Base-by-base conservation (phyloP, 768 basidiomycete genomes). In the Suillus subluteus region DNA sequence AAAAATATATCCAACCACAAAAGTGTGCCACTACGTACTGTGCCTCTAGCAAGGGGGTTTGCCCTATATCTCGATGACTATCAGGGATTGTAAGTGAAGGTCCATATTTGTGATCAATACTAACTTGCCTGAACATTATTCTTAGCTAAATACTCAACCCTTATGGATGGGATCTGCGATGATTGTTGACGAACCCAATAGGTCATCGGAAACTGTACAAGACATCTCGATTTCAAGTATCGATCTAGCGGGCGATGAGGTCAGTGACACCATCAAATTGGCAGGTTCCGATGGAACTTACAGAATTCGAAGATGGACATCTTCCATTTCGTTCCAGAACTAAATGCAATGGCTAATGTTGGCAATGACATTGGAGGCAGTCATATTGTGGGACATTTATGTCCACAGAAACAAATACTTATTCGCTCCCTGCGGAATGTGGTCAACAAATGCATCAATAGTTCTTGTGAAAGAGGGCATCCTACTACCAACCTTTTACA, bases 41-140 rank as follows among this genome's bases (percentile, higher is more conserved):
- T 46, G n/a, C n/a, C 46, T 48, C n/a, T 48, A n/a, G n/a, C 46
- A 48, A 48, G n/a, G 46, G 11, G n/a, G n/a, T n/a, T 48, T 48
- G 46, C 46, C 11, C 7, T n/a, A 48, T 48, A 48, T 48, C n/a
- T 48, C n/a, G n/a, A 48, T 46, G 44, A 21, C 44, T 46, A 21
- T 21, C 18, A 46, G n/a, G n/a, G n/a, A 8, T 9, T 21, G 21
- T 46, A 46, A 46, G 44, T 46, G 21, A 46, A 46, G 21, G 8
- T 46, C 44, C 44, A 21, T 21, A 9, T 9, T 46, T 21, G 8
- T 21, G 21, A 46, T 46, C 44, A 9, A 46, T 21, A 46, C 4
- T 46, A 46, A 46, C 44, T 46, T 9, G 8, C 44, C 30, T 46
- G 7, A 7, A 46, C 44, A 8, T 46, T 9, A 46, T 46, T 46